Base-by-base conservation (phyloP, 148 eudicot species). In the Rhododendron ovatum region DNA sequence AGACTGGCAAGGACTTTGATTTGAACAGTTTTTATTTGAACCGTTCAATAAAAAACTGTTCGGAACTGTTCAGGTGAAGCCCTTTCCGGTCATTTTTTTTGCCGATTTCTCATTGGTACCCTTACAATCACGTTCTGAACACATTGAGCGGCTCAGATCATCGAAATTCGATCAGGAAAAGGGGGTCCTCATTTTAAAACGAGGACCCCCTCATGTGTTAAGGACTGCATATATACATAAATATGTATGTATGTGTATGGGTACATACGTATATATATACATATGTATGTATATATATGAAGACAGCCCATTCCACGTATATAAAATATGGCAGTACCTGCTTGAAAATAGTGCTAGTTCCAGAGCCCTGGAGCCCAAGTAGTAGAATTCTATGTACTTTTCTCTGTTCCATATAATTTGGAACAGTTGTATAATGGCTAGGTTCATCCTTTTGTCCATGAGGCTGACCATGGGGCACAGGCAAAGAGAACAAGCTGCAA, bases 341-440 rank as follows among this genome's bases (percentile, higher is more conserved):
- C 95, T 97, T 97, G 88, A 97, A 97, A 33, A 97, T 91, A 24
- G 99, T 97, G 93, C 99, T 97, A 82, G 99, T 95, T 86, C 99
- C 99, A 85, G 98, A 91, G 67, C 98, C 94, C 59, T 90, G 94
- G 28, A 92, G 92, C 71, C 99, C 99, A 79, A 97, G 92, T 75
- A 97, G 92, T 81, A 97, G 93, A 87, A 97, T 93, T 91, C 92
- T 97, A 87, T 95, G 98, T 59, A 85, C 77, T 86, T 89, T 94
- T 90, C 90, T 93, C 90, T 89, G 95, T 80, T 97, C 98, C 55
- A 94, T 86, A 91, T 91, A 97, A 89, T 91, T 92, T 83, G 99
- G 94, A 81, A 96, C 90, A 75, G 90, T 86, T 2, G 94, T 89
- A 87, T 94, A 97, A 85, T 90, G 92, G 91, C 98, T 95, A 81